A percentile compares a stretch with the other conserved stretches of the same genome.
Conservation (phyloP, 2,329 filamentous ascomycete species). For the Colletotrichum limetticola region DNA sequence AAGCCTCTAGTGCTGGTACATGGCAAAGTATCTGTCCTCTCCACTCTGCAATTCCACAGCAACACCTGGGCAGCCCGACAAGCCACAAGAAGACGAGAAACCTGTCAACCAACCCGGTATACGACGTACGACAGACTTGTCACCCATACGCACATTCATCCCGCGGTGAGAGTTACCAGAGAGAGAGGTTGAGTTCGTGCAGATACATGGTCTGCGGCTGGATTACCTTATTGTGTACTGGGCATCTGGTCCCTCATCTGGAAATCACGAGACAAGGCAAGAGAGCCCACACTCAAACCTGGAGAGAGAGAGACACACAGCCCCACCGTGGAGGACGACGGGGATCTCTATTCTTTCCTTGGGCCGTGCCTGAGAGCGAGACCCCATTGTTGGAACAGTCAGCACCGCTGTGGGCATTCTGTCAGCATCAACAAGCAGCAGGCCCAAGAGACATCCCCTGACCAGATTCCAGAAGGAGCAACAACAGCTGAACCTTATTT, state of each 20-base stretch:
- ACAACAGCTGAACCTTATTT: background rate
- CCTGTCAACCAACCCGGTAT: background rate
- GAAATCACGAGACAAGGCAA: conserved; percentile 5
- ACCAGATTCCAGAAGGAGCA: background rate
- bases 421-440: conserved; percentile 2
- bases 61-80: background rate
- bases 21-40: background rate
- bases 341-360: background rate
- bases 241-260: conserved; percentile 1
- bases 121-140: too few relatives aligned
- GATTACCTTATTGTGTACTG: background rate
- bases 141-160: background rate
- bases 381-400: background rate
- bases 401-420: background rate
- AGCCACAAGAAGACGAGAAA: conserved; percentile 2
- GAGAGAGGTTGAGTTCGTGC: background rate
- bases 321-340: conserved; percentile 8
- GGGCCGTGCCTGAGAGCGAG: background rate
- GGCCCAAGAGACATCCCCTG: background rate
- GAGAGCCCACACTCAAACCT: background rate
- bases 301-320: background rate
- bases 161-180: background rate
- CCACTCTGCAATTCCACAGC: background rate
- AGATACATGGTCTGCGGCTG: background rate
- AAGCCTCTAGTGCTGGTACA: background rate